These are phyloP conservation scores for Rhizophagus prolifer DNA, from an alignment of 192 early-diverging fungal genomes.

Conservation along the genomic window DNA sequence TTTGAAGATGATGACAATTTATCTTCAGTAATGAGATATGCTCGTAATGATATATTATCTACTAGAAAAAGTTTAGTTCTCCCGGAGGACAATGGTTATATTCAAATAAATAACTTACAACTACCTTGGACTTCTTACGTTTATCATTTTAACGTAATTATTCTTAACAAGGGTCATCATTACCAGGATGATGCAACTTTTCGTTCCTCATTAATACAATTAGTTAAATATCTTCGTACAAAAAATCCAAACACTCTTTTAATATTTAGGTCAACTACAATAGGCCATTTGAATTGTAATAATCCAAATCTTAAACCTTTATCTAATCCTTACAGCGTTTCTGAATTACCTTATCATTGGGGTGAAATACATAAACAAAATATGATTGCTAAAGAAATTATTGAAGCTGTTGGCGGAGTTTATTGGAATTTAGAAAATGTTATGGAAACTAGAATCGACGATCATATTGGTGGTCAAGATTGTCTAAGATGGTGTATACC, in stretches of 20 bases:
- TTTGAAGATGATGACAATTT: not conserved
- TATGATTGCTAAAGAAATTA: conserved; percentile 46
- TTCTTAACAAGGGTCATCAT: conserved; percentile 46
- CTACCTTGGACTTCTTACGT: conserved; percentile 44
- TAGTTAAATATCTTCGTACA: conserved; percentile 40
- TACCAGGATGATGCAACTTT: conserved; percentile 42
- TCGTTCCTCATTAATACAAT: conserved; percentile 33
- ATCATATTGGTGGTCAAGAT: conserved; percentile 55
- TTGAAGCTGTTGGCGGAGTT: conserved; percentile 52
- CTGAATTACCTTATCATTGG: conserved; percentile 43
- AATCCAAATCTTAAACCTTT: conserved; percentile 38
- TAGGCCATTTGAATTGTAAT: conserved; percentile 53
- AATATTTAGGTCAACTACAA: conserved; percentile 48
- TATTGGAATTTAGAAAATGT: conserved; percentile 49
- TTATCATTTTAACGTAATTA: conserved; percentile 40
- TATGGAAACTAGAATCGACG: conserved; percentile 48
- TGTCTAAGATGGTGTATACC: conserved; percentile 58
- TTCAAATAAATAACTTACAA: conserved; percentile 42
- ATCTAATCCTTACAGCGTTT: conserved; percentile 28
- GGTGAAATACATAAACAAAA: conserved; percentile 49
- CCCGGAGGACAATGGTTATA: conserved; percentile 28
- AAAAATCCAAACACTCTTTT: conserved; percentile 41
- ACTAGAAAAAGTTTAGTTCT: not conserved
- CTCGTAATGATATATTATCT: conserved; percentile 54
- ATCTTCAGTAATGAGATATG: conserved; percentile 33